Base-by-base conservation (phyloP, 495 filamentous ascomycete species). In the Aspergillus coremiiformis region DNA sequence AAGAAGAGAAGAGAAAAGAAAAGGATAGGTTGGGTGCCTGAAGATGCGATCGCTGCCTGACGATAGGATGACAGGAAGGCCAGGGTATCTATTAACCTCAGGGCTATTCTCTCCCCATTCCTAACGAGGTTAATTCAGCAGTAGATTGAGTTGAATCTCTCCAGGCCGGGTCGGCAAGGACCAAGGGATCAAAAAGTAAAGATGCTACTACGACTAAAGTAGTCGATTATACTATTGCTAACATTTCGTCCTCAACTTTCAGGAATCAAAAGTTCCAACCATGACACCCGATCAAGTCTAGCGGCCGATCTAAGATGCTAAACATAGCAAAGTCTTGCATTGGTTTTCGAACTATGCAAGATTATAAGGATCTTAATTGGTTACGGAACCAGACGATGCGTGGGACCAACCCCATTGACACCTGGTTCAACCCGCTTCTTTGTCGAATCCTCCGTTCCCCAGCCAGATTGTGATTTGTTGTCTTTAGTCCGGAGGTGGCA, bases 271-370 rank as follows among this genome's bases (percentile, higher is more conserved):
- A 35, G 32, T 35, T 35, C 49, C 32, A 42, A 20, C 30, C 37
- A 26, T 20, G 21, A 37, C 24, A 46, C 43, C 39, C 22, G 20
- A 46, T 43, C 21, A 20, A 43, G 39, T 20, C 11, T 57, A 57
- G 57, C 52, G 57, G 57, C 27, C 52, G 61, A 63, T 63, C 61
- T 58, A 60, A 50, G 54, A 51, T 63, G 57, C 69, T 72, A 72
- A 70, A 68, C 62, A 63, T 72, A 72, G 69, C 51, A 67, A n/a
- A 64, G 60, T 62, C 67, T 68, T 70, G 58, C 69, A 70, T 64
- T 63, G 63, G 66, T 61, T 58, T 60, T 61, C 62, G 60, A 55
- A 59, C 57, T 44, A 65, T 67, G 68, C 56, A 69, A 66, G 66
- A 49, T 47, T 26, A 32, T 3, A 2, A 12, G 20, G 4, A 23